Conservation (phyloP, 2,329 filamentous ascomycete genomes). For the Epichloe baconii region DNA sequence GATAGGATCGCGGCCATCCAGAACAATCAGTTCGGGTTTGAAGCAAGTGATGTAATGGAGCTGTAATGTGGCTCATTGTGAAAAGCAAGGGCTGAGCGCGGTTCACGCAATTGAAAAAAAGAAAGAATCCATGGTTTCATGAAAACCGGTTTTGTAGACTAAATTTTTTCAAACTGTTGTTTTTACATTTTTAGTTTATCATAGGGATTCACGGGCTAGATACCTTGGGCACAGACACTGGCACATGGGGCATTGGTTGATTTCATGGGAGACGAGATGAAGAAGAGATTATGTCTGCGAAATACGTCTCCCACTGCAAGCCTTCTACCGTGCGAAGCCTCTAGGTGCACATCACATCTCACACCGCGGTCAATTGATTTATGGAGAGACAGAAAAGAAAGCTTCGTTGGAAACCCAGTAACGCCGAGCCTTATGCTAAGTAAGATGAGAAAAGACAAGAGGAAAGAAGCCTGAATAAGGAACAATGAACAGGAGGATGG, state of each 20-base stretch:
- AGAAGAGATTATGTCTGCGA: neutral
- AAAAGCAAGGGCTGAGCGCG: neutral
- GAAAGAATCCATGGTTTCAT: neutral
- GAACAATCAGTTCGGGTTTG: slow-evolving; percentile 77
- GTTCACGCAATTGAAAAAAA: neutral
- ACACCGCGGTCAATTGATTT: too few relatives aligned
- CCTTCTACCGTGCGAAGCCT: neutral
- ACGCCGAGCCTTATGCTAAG: slow-evolving; percentile 28
- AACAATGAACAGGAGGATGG: neutral
- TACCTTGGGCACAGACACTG: slow-evolving; percentile 13
- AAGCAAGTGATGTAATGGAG: slow-evolving; percentile 41
- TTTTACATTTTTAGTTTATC: neutral
- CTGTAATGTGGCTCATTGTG: slow-evolving; percentile 14
- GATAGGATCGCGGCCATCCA: slow-evolving; percentile 81
- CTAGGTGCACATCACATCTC: too few relatives aligned
- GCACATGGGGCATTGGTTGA: neutral
- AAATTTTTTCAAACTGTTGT: neutral
- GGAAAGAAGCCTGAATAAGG: neutral
- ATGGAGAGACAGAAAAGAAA: neutral
- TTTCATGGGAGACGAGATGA: slow-evolving; percentile 13
- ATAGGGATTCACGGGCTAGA: slow-evolving; percentile 13
- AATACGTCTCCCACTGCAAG: neutral
- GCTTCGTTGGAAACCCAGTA: slow-evolving; percentile 13
- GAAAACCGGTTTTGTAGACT: neutral
- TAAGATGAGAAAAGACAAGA: slow-evolving; percentile 7